Evolutionary conservation across 2,329 filamentous ascomycete species (phyloP), one percentile per base, ranked within the genome.

Genomic region (Pseudocercospora macadamiae): DNA sequence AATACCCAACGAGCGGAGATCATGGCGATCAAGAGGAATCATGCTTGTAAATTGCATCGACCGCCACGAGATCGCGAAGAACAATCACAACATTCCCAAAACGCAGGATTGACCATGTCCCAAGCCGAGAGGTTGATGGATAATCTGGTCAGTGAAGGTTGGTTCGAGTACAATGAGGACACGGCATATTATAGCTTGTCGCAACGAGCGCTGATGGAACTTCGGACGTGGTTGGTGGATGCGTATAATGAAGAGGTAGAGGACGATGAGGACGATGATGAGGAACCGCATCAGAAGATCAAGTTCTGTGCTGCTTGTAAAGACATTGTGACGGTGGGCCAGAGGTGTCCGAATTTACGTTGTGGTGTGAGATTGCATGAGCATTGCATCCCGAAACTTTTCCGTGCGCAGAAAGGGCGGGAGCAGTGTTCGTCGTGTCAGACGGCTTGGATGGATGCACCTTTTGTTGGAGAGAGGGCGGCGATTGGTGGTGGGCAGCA

Each of bases 271-370:
- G 75, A 77, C 1, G 66, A 64, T 8, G 76, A 75, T 21, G 76
- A 76, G 1, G 74, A 71, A 9, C 6, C 66, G 55, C 86, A 83
- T 80, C 83, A 91, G 71, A 86, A 86, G 62, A 89, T 99, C 72
- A 96, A 95, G 76, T 86, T 87, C 63, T 99, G 95, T 73, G 85
- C 89, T 70, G 92, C 90, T 0, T 99, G 95, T 75, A 89, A 86
- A 73, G 92, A 96, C 64, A 89, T 97, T 62, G 85, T 97, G 37
- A 99, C 93, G 0, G 79, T 89, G 64, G 92, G 93, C 0, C 84
- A 92, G 80, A 83, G 93, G 55, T 96, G 93, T 75, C 74, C 81
- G 2, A 83, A 89, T 60, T 76, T 82, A 34, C 81, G 86, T 18
- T 97, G 93, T 72, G 79, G 76, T 26, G 81, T 86, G 9, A 81